Base-by-base conservation (phyloP, 306 rosid species). In the Morella rubra region DNA sequence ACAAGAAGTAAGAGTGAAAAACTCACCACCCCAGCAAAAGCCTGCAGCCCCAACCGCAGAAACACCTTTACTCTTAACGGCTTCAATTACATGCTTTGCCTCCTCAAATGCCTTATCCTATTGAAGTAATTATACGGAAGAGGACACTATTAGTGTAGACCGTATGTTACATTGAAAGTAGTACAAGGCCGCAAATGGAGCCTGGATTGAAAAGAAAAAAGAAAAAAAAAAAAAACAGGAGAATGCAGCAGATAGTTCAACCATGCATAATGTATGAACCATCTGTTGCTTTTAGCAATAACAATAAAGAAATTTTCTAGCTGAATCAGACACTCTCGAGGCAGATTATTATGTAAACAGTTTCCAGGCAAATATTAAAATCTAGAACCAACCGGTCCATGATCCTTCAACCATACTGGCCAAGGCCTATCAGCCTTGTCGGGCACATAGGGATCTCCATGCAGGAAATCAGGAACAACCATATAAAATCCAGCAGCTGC, bases 1-100 rank as follows among this genome's bases (percentile, higher is more conserved):
- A 0, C 1, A 8, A 41, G 12, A 65, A 41, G 13, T 12, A 60
- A 73, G 41, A 78, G 41, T 54, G 77, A 80, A 49, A 45, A 24
- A 69, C 87, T 80, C 72, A 88, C 93, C 96, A 13, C 97, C 97
- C 93, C 96, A 92, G 75, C 96, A 91, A 76, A 88, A 84, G 71
- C 91, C 93, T 9, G 65, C 96, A 56, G 91, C 92, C n/a, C 96
- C 93, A 0, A 91, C 53, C 10, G 90, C 84, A 46, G 90, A 80
- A 82, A 91, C 62, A 67, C 92, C 92, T 81, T 83, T 85, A 52
- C 76, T 61, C 80, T 83, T 90, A 49, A 92, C 74, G n/a, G 86
- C 89, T 81, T 87, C 87, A 66, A 92, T 70, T 15, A 90, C 54
- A 40, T 79, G 74, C 75, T 84, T 90, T 55, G 90, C 78, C 47